Conservation (phyloP, 108 stramenopile genomes). For the Cyclotella distinguenda region DNA sequence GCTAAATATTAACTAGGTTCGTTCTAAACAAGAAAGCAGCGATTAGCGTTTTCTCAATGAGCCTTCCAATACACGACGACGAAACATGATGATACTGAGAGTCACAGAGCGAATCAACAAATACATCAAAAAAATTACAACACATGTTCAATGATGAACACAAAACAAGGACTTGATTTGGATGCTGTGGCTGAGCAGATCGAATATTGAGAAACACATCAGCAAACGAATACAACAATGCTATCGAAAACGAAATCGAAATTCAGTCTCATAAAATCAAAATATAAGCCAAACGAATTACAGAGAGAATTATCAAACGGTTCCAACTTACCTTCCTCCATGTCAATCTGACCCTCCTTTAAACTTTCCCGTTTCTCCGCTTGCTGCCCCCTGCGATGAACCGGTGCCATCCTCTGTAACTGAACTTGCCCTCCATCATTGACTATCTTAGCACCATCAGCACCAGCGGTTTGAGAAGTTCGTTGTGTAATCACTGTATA, state of each 20-base stretch:
- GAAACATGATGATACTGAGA: too few species aligned
- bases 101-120: too few species aligned
- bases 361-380: constrained; percentile 18
- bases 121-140: too few species aligned
- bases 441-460: constrained; percentile 1
- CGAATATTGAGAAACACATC: background rate
- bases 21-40: background rate
- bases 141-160: too few species aligned
- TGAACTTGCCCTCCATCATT: constrained; percentile 44
- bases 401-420: constrained; percentile 21
- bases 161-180: too few species aligned
- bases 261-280: background rate
- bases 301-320: background rate
- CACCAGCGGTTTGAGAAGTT: background rate
- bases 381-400: constrained; percentile 25
- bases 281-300: background rate
- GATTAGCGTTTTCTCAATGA: too few species aligned
- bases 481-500: background rate
- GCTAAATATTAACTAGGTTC: background rate
- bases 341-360: constrained; percentile 42
- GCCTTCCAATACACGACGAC: too few species aligned
- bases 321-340: constrained; percentile 51
- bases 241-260: background rate
- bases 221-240: background rate
- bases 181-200: too few species aligned